Conservation (phyloP, 805 yeast genomes). For the Groenewaldozyma tartarivorans region DNA sequence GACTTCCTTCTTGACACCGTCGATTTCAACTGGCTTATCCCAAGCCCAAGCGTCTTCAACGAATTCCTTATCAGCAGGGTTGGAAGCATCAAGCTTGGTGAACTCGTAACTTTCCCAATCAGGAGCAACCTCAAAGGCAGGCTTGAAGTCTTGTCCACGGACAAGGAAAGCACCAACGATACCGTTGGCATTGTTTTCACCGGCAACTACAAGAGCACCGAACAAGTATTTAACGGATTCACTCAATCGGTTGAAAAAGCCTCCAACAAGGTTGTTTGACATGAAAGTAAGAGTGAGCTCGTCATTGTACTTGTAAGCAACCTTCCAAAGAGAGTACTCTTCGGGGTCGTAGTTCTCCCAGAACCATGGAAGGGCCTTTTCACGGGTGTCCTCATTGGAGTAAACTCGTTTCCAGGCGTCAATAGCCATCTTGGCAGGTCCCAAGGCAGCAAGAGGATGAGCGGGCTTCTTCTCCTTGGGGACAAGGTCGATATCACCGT, state of each 20-base stretch:
- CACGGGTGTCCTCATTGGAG: slow-evolving; percentile 96
- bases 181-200: slow-evolving; percentile 98
- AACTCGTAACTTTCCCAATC: slow-evolving; percentile 93
- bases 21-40: slow-evolving; percentile 83
- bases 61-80: slow-evolving; percentile 68
- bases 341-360: slow-evolving; percentile 88
- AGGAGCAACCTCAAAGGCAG: slow-evolving; percentile 98
- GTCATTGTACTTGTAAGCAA: slow-evolving; percentile 94
- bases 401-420: slow-evolving; percentile 96
- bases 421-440: slow-evolving; percentile 47
- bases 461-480: slow-evolving; percentile 62
- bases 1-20: slow-evolving; percentile 77
- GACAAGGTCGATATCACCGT: slow-evolving; percentile 33
- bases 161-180: slow-evolving; percentile 89
- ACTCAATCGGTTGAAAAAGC: slow-evolving; percentile 90
- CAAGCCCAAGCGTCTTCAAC: slow-evolving; percentile 93
- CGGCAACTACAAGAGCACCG: slow-evolving; percentile 90
- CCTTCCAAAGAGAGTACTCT: slow-evolving; percentile 94
- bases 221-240: slow-evolving; percentile 92
- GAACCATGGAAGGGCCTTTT: slow-evolving; percentile 88
- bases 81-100: slow-evolving; percentile 73
- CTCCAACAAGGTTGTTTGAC: slow-evolving; percentile 97
- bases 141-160: slow-evolving; percentile 84
- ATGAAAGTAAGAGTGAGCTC: slow-evolving; percentile 94
- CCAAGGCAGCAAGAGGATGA: slow-evolving; percentile 85